Percentiles rank a stretch among this genome's conserved stretches.
phyloP scores from a whole-genome alignment of 1,284 basidiomycete genomes.

The Cutaneotrichosporon dermatis region DNA sequence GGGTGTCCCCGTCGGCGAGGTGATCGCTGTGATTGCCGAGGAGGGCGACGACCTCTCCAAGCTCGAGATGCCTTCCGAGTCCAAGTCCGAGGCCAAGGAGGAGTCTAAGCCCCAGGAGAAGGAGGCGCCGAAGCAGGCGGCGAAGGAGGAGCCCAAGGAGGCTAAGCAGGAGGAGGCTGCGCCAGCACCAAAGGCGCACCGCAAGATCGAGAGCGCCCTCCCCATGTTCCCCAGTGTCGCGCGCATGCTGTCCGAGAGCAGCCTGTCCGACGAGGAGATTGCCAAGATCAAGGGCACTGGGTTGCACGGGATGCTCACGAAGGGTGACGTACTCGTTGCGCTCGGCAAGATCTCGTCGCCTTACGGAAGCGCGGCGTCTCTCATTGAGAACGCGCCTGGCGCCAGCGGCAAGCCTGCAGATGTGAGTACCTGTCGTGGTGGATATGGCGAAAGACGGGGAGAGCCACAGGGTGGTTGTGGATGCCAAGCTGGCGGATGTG shows the following conservation, averaged over 20 bases:
- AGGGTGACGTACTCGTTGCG: conserved; percentile 78
- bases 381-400: conserved; percentile 50
- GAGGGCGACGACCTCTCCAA: conserved; percentile 92
- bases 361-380: conserved; percentile 70
- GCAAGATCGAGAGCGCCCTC: conserved; percentile 36
- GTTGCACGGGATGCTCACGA: conserved; percentile 80
- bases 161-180: conserved; percentile 9
- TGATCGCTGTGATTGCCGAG: conserved; percentile 90
- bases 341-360: conserved; percentile 63
- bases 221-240: conserved; percentile 44
- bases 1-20: conserved; percentile 77
- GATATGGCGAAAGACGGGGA: too few species aligned
- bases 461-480: too few species aligned
- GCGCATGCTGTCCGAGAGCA: conserved; percentile 44
- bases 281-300: conserved; percentile 61
- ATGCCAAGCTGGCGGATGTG: too few species aligned
- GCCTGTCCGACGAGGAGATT: conserved; percentile 47
- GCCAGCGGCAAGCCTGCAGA: conserved; percentile 36
- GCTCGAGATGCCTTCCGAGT: conserved; percentile 57
- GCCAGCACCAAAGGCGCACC: conserved; percentile 21
- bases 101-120: conserved; percentile 10
- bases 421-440: conserved; percentile 16
- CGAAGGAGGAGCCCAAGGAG: conserved; percentile 6
- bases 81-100: conserved; percentile 6
- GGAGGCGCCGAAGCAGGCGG: conserved; percentile 3